Evolutionary conservation across 768 basidiomycete species (phyloP).

Genomic region (Leccinum disarticulatum): DNA sequence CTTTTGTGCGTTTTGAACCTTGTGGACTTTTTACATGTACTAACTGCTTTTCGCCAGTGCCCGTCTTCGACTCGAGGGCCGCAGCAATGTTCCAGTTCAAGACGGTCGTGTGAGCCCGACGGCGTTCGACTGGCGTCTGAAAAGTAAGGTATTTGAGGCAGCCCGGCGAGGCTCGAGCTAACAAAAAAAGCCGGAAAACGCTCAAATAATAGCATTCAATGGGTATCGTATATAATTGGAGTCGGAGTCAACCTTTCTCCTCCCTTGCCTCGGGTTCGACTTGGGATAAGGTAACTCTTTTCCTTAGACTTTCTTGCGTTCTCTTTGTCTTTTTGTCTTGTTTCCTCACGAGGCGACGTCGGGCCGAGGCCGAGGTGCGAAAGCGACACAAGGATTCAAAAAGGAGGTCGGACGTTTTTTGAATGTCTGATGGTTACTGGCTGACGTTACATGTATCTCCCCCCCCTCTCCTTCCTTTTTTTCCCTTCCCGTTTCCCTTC

Average conservation of each 20-base stretch:
- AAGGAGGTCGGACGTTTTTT: not conserved
- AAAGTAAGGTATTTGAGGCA: not conserved
- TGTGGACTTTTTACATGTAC: not conserved
- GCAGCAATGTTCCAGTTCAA: not conserved
- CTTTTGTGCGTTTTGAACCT: not conserved
- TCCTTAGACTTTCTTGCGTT: not conserved
- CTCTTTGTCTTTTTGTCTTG: not conserved
- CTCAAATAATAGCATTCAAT: not conserved
- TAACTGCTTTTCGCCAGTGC: not conserved
- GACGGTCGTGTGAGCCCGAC: not conserved
- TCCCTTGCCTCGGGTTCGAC: no score
- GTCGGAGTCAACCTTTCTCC: not conserved
- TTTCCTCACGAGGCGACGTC: not conserved
- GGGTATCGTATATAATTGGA: not conserved
- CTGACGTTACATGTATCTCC: not conserved
- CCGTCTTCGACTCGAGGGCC: not conserved
- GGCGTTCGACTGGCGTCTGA: not conserved
- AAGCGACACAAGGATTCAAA: not conserved
- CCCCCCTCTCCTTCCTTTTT: not conserved
- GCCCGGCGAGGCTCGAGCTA: not conserved
- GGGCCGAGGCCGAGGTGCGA: not conserved
- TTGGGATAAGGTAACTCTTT: not conserved
- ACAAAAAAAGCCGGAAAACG: not conserved
- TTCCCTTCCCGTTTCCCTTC: not conserved
- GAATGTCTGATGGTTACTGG: not conserved